Evolutionary conservation across 2,329 filamentous ascomycete genomes (phyloP).

Genomic region (Aspergillus sp.): DNA sequence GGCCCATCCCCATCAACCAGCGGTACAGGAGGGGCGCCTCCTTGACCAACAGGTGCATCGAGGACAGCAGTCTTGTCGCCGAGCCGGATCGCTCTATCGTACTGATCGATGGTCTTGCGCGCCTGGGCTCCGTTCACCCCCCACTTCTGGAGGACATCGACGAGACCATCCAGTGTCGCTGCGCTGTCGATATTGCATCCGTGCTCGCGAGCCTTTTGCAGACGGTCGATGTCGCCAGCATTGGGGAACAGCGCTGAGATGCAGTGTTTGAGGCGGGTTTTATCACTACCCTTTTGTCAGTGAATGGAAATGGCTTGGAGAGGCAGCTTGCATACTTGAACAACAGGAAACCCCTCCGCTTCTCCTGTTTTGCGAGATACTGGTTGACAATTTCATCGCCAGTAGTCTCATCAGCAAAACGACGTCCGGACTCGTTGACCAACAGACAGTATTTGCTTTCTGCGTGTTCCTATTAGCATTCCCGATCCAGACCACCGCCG

Average conservation of each 20-base stretch:
- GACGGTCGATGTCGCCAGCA: constrained; percentile 25
- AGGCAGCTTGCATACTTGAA: constrained; percentile 16
- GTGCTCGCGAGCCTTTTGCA: constrained; percentile 24
- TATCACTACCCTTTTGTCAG: constrained; percentile 14
- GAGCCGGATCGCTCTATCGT: constrained; percentile 16
- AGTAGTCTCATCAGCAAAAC: constrained; percentile 25
- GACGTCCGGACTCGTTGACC: constrained; percentile 20
- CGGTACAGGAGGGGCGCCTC: constrained; percentile 11
- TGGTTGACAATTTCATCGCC: constrained; percentile 30
- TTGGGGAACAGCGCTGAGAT: constrained; percentile 23
- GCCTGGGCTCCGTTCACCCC: constrained; percentile 19
- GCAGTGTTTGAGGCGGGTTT: constrained; percentile 21
- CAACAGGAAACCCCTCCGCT: constrained; percentile 24
- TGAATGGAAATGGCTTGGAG: no score
- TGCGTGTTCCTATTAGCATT: neutral
- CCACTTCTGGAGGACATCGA: constrained; percentile 17
- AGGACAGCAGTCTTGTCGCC: constrained; percentile 10
- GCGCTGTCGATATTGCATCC: constrained; percentile 26
- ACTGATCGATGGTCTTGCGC: constrained; percentile 20
- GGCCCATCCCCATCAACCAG: constrained; percentile 24
- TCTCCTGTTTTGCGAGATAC: constrained; percentile 26
- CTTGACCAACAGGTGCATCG: constrained; percentile 16
- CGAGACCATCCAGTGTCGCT: constrained; percentile 14
- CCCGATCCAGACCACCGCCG: no score
- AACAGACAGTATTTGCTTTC: constrained; percentile 27